Base-by-base conservation (phyloP, 306 rosid genomes). In the Biancaea sappan region DNA sequence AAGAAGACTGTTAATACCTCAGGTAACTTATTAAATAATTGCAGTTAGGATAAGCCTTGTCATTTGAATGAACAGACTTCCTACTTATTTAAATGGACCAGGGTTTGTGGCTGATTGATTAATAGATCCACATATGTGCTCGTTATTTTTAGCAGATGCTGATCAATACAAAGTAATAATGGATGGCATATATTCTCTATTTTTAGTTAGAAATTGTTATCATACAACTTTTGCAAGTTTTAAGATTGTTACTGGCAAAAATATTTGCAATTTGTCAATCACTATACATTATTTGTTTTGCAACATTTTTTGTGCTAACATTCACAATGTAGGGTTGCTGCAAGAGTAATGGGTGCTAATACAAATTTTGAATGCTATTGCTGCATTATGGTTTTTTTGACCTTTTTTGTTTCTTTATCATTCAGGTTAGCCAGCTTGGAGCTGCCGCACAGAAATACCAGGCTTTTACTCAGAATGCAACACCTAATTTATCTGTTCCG, bases 361-460 rank as follows among this genome's bases (percentile, higher is more conserved):
- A 6, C 4, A 35, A 19, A 19, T 43, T 63, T 57, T 29, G 40
- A 37, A 65, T 72, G 19, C 41, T 68, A 57, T 26, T 73, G 40
- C 64, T 59, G 15, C 63, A 32, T 75, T 41, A 56, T 70, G 75
- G 43, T 29, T 31, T 57, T 28, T 58, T 65, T n/a, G 15, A 64
- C 8, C 60, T 40, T 57, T 60, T 32, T 1, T 64, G 21, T 60
- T 68, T 71, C 24, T 37, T 16, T 53, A 85, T 81, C 89, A 48
- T 85, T 68, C 96, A 91, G 97, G 92, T 88, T 84, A 86, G 94
- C 82, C 98, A 95, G 74, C 95, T 95, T 79, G 97, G 92, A 69
- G 88, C 89, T 37, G 99, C 96, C 57, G 98, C 99, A 76, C 98
- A 89, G 63, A 89, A 89, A 70, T 89, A 87, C 77, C 95, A 89